Percentiles rank a stretch among this genome's conserved stretches.
Evolutionary conservation across 1,139 yeast genomes (phyloP).

Genomic region (Nakaseomyces glabratus): DNA sequence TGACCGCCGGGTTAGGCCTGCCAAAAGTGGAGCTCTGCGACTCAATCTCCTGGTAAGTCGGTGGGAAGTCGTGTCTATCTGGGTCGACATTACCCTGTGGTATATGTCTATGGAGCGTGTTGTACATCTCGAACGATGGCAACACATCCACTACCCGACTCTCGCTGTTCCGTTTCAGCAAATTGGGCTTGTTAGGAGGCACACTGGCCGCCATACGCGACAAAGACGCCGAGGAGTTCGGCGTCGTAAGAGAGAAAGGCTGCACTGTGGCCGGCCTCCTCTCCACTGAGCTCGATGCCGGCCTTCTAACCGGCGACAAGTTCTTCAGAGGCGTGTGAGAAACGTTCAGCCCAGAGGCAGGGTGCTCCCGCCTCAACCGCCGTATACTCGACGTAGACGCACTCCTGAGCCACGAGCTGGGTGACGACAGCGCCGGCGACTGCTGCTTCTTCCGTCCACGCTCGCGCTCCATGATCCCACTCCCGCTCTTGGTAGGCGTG

Average conservation of each 20-base stretch:
- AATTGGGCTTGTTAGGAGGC: slow-evolving; percentile 2
- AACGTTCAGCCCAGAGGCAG: slow-evolving; percentile 2
- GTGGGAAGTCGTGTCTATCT: slow-evolving; percentile 23
- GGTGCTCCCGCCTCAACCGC: slow-evolving; percentile 10
- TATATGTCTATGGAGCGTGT: slow-evolving; percentile 25
- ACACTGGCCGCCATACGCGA: slow-evolving; percentile 4
- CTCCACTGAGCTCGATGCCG: slow-evolving; percentile 5
- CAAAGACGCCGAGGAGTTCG: slow-evolving; percentile 1
- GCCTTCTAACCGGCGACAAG: slow-evolving; percentile 8
- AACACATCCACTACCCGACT: slow-evolving; percentile 17
- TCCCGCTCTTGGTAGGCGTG: slow-evolving; percentile 8
- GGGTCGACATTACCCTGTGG: slow-evolving; percentile 25
- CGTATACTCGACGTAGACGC: slow-evolving; percentile 17
- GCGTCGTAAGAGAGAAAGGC: slow-evolving; percentile 3
- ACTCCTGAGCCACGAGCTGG: slow-evolving; percentile 18
- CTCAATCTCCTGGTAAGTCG: slow-evolving; percentile 20
- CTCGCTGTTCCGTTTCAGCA: slow-evolving; percentile 5
- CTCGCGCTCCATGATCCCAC: slow-evolving; percentile 7
- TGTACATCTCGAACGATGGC: slow-evolving; percentile 27
- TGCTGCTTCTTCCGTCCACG: slow-evolving; percentile 8
- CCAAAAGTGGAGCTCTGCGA: slow-evolving; percentile 10
- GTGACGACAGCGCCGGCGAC: slow-evolving; percentile 7
- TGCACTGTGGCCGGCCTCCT: slow-evolving; percentile 5
- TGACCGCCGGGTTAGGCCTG: slow-evolving; percentile 7
- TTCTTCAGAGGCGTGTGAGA: slow-evolving; percentile 3